These are phyloP conservation scores for Pogostemon cablin DNA, from an alignment of 257 asterid genomes.

Conservation along the genomic window DNA sequence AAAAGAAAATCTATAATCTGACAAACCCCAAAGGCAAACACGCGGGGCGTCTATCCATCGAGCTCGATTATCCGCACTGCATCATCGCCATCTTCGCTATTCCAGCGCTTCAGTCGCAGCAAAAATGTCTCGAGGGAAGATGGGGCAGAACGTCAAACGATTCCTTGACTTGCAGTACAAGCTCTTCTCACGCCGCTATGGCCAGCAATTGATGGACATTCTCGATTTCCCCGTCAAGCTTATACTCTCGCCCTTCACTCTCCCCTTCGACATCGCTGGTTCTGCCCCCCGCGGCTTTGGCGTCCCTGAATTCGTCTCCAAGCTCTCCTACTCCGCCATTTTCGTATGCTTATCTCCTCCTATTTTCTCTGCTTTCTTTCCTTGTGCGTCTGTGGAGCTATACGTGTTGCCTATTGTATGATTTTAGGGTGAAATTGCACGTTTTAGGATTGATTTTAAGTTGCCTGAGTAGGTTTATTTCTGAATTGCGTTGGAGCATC, in stretches of 20 bases:
- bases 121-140: conserved; percentile 58
- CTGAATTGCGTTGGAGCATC: not conserved
- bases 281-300: conserved; percentile 99
- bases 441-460: not conserved
- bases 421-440: conserved; percentile 5
- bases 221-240: conserved; percentile 80
- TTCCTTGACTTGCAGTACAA: conserved; percentile 62
- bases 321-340: conserved; percentile 82
- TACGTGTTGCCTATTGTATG: conserved; percentile 2
- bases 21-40: conserved; percentile 18
- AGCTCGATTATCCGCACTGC: conserved; percentile 17
- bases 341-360: conserved; percentile 50
- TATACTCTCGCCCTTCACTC: conserved; percentile 79
- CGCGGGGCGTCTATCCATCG: conserved; percentile 10
- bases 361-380: not conserved
- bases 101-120: not conserved
- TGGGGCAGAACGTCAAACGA: conserved; percentile 45
- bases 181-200: conserved; percentile 60
- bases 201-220: conserved; percentile 64
- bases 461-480: not conserved
- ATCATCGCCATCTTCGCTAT: not conserved
- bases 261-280: conserved; percentile 88
- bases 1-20: not conserved
- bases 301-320: conserved; percentile 84
- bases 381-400: conserved; percentile 11